These are phyloP conservation scores for Tubosaeta sp. DNA, from an alignment of 768 basidiomycete genomes.

Conservation along the genomic window DNA sequence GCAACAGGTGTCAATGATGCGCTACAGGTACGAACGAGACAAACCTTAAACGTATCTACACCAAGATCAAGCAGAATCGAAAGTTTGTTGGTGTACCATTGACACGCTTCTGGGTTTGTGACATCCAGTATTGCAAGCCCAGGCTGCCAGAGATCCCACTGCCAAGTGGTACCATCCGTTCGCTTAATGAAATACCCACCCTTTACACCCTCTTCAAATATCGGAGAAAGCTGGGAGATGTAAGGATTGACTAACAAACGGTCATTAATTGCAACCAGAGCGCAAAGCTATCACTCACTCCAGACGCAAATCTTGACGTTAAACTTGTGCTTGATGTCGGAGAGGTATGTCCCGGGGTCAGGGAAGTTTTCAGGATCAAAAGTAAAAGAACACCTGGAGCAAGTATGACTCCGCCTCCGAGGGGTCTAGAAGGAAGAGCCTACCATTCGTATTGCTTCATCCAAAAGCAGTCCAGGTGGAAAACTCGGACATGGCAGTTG, in stretches of 20 bases:
- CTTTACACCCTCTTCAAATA: conserved; percentile 64
- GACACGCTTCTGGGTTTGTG: conserved; percentile 47
- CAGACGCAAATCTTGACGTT: conserved; percentile 71
- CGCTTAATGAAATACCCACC: conserved; percentile 71
- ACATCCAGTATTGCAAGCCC: conserved; percentile 63
- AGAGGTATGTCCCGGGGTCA: conserved; percentile 59
- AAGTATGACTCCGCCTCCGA: conserved; percentile 9
- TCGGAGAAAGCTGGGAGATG: conserved; percentile 62
- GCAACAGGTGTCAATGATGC: not conserved
- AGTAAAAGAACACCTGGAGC: conserved; percentile 62
- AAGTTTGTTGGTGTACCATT: conserved; percentile 46
- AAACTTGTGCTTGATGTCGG: conserved; percentile 56
- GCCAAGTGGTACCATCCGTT: conserved; percentile 62
- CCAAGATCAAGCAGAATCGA: conserved; percentile 42
- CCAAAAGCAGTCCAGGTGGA: conserved; percentile 78
- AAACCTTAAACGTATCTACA: conserved; percentile 51
- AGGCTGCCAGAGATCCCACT: conserved; percentile 68
- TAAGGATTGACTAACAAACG: conserved; percentile 59
- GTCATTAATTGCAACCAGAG: conserved; percentile 2
- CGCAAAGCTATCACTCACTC: conserved; percentile 38
- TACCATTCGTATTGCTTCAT: conserved; percentile 70
- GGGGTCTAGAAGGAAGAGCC: conserved; percentile 9
- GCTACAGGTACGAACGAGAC: not conserved
- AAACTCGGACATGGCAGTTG: conserved; percentile 60
- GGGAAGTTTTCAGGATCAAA: conserved; percentile 77